phyloP scores from a whole-genome alignment of 495 filamentous ascomycete genomes.

The Aspergillus funiculosus region DNA sequence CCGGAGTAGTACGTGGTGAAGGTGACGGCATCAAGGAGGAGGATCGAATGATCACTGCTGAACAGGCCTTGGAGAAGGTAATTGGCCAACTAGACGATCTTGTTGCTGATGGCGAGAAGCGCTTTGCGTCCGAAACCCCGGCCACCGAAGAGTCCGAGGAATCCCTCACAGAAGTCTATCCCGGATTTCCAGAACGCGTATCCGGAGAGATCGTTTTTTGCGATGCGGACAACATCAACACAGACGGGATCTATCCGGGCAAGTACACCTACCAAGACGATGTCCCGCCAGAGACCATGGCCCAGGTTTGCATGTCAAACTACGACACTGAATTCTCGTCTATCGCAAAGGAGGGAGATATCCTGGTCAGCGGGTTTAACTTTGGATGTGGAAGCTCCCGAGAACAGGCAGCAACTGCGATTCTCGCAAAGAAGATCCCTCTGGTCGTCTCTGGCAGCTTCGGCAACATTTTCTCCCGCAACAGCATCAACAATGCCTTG shows the following conservation, averaged over 20 bases:
- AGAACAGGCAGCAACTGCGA: slow-evolving; percentile 86
- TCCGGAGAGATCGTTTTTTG: slow-evolving; percentile 51
- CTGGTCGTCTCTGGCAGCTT: slow-evolving; percentile 83
- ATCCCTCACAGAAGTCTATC: slow-evolving; percentile 41
- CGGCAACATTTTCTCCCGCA: slow-evolving; percentile 81
- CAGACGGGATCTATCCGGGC: slow-evolving; percentile 75
- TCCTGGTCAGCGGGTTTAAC: slow-evolving; percentile 84
- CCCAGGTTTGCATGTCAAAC: slow-evolving; percentile 85
- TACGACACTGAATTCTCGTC: slow-evolving; percentile 67
- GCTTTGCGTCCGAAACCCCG: slow-evolving; percentile 25
- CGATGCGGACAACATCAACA: slow-evolving; percentile 52
- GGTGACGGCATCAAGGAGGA: slow-evolving; percentile 59
- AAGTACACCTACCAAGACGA: slow-evolving; percentile 67
- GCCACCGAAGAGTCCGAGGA: slow-evolving; percentile 21
- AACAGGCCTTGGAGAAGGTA: slow-evolving; percentile 63
- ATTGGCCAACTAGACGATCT: slow-evolving; percentile 60
- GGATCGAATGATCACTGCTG: slow-evolving; percentile 56
- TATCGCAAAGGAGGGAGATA: slow-evolving; percentile 60
- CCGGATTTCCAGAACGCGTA: slow-evolving; percentile 48
- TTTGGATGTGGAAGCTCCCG: slow-evolving; percentile 79
- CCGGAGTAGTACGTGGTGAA: slow-evolving; percentile 63
- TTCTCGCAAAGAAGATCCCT: slow-evolving; percentile 78
- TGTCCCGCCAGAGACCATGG: slow-evolving; percentile 80
- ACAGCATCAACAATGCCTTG: slow-evolving; percentile 89
- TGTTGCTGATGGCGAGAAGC: slow-evolving; percentile 48